A percentile compares a stretch with the other conserved stretches of the same genome.
These are phyloP conservation scores for Trametes punicea DNA, from an alignment of 768 basidiomycete genomes.

Conservation along the genomic window DNA sequence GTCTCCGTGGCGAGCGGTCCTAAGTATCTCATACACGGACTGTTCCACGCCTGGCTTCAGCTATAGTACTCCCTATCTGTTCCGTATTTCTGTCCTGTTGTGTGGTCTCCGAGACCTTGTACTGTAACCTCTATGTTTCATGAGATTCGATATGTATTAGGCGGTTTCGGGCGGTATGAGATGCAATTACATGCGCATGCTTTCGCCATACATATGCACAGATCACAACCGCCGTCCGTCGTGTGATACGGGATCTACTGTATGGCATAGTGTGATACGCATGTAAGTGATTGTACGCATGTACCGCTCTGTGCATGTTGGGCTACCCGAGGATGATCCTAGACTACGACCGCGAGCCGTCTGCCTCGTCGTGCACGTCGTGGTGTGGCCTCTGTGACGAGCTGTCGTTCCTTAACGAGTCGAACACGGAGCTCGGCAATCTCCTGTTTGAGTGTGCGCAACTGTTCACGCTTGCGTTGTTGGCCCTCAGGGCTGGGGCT, in stretches of 20 bases:
- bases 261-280: too few relatives aligned
- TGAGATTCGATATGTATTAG: conserved; percentile 13
- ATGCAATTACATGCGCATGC: conserved; percentile 6
- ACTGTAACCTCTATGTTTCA: conserved; percentile 4
- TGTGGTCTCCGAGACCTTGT: conserved; percentile 14
- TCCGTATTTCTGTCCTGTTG: conserved; percentile 9
- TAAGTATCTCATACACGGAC: conserved; percentile 30
- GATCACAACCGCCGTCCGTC: too few relatives aligned
- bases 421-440: neutral
- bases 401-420: conserved; percentile 4
- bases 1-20: conserved; percentile 77
- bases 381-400: conserved; percentile 6
- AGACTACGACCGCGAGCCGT: neutral
- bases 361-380: neutral
- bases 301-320: neutral
- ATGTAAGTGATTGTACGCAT: neutral
- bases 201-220: too few relatives aligned
- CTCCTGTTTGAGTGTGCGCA: neutral
- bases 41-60: neutral
- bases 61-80: conserved; percentile 14
- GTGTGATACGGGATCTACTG: too few relatives aligned
- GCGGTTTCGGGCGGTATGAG: conserved; percentile 5
- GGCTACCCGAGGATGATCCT: neutral
- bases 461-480: neutral
- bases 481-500: neutral